Conservation (phyloP, 2,329 filamentous ascomycete genomes). For the Pyrenophora seminiperda region DNA sequence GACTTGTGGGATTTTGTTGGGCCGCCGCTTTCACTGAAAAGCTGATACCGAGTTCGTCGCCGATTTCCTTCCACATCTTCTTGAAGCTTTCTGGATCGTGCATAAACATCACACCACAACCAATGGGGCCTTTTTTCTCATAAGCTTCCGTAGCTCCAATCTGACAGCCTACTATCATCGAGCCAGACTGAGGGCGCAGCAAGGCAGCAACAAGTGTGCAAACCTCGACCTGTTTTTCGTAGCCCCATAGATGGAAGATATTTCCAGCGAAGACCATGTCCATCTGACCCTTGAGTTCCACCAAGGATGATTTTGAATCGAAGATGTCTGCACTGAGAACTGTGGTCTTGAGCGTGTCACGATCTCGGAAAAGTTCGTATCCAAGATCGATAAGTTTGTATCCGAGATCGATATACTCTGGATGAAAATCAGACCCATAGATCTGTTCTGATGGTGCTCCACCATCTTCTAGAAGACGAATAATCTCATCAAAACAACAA, state of each 20-base stretch:
- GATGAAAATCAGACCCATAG: conserved; percentile 48
- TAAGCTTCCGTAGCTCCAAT: conserved; percentile 46
- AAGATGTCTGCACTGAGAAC: conserved; percentile 61
- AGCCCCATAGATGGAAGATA: conserved; percentile 52
- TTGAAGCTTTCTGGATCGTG: conserved; percentile 46
- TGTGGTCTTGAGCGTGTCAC: conserved; percentile 50
- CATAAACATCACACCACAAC: conserved; percentile 29
- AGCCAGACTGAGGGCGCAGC: conserved; percentile 48
- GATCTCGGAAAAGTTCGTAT: conserved; percentile 46
- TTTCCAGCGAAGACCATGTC: conserved; percentile 50
- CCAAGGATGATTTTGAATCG: conserved; percentile 33
- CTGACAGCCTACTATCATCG: conserved; percentile 60
- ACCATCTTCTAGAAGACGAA: conserved; percentile 48
- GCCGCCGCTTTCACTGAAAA: conserved; percentile 30
- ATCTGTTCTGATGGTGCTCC: conserved; percentile 49
- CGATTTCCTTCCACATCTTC: conserved; percentile 49
- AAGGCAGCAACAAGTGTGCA: conserved; percentile 43
- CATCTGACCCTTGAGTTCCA: conserved; percentile 35
- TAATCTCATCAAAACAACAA: conserved; percentile 54
- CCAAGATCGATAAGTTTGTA: conserved; percentile 59
- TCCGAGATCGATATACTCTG: conserved; percentile 59
- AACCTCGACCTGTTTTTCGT: conserved; percentile 39
- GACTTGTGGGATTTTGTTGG: conserved; percentile 6
- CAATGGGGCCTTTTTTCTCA: conserved; percentile 22
- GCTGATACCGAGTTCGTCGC: conserved; percentile 35